Base-by-base conservation (phyloP, 805 yeast genomes). In the Monosporozyma aerobia region DNA sequence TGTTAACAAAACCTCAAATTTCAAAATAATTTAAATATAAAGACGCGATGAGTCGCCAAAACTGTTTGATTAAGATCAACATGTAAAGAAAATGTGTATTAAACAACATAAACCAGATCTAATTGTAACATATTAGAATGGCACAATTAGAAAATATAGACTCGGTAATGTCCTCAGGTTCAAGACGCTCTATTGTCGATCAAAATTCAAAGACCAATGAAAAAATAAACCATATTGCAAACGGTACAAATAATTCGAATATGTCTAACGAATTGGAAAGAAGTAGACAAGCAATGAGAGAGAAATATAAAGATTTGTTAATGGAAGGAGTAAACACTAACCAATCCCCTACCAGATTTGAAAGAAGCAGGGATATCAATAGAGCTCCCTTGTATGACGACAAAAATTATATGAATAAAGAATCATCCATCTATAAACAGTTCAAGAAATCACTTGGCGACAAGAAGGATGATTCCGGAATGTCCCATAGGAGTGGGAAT, bases 251-350 rank as follows among this genome's bases (percentile, higher is more conserved):
- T 35, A 35, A 35, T 35, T 35, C 39, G 14, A 35, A 35, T 35
- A 35, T 14, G 16, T 13, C 32, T 14, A 25, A 23, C 22, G 30
- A 39, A 7, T 14, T 47, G 25, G 29, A 47, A 23, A 23, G 22
- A 35, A 47, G 49, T 35, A 47, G 40, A 13, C 41, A 47, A 10
- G 33, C 48, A 11, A 19, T 50, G 27, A 35, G 44, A 30, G 48
- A 50, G 44, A 50, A 35, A 16, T 52, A 54, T 22, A 44, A 46
- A 29, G 59, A 60, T 47, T 29, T 56, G 49, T 49, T 57, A 48
- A 46, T 51, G 49, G 57, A 55, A 47, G 56, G 51, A 44, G 52
- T 55, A 53, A 54, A 44, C 30, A 55, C 55, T 27, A 49, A 49
- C 57, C 30, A 13, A 23, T 43, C 23, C 19, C 44, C 27, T 19